These are phyloP conservation scores for Nepenthes mirabilis DNA, from an alignment of 148 eudicot species.

Conservation along the genomic window DNA sequence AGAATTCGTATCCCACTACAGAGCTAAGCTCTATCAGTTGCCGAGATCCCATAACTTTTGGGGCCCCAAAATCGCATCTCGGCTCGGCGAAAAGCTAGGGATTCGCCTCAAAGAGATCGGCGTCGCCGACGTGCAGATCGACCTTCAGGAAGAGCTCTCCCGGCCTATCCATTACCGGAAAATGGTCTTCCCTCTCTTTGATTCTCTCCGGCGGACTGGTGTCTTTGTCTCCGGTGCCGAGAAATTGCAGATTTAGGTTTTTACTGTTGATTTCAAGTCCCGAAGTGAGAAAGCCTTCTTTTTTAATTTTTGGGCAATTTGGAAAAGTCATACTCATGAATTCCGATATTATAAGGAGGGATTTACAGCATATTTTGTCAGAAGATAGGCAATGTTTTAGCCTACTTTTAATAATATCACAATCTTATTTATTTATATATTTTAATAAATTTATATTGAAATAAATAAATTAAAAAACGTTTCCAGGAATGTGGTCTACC, in stretches of 20 bases:
- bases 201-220: constrained; percentile 34
- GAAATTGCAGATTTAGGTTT: constrained; percentile 13
- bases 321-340: too few species aligned
- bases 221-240: constrained; percentile 38
- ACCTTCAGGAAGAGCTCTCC: constrained; percentile 28
- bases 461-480: too few species aligned
- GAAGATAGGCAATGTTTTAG: too few species aligned
- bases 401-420: too few species aligned
- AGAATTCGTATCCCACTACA: constrained; percentile 39
- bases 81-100: constrained; percentile 68
- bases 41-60: constrained; percentile 38
- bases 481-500: too few species aligned
- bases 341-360: too few species aligned
- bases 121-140: constrained; percentile 29
- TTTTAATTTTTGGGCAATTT: too few species aligned
- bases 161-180: constrained; percentile 37
- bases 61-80: constrained; percentile 40
- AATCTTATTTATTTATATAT: too few species aligned
- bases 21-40: constrained; percentile 34
- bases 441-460: too few species aligned
- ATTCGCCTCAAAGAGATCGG: constrained; percentile 41
- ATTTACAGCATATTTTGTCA: too few species aligned
- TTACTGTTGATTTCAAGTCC: too few species aligned
- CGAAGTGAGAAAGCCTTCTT: too few species aligned
- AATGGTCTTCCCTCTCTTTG: constrained; percentile 42